Conservation (phyloP, 2,329 filamentous ascomycete genomes). For the Pseudofabraea citricarpa region DNA sequence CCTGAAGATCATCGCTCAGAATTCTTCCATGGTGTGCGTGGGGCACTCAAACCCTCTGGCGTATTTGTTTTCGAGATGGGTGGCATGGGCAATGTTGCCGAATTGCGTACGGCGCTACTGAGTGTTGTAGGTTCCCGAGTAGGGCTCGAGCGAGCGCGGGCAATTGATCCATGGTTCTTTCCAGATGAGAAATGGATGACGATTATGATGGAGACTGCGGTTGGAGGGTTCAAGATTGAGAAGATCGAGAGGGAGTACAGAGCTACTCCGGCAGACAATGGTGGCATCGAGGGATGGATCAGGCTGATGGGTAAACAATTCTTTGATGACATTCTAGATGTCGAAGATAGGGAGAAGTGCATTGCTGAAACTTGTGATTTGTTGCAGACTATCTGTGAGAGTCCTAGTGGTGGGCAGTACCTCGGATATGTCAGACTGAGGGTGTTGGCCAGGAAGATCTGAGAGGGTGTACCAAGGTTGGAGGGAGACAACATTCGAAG, state of each 20-base stretch:
- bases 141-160: conserved; percentile 41
- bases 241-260: conserved; percentile 58
- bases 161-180: conserved; percentile 66
- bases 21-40: conserved; percentile 50
- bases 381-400: conserved; percentile 48
- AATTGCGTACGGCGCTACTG: conserved; percentile 55
- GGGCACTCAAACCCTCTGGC: conserved; percentile 49
- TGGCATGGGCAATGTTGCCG: conserved; percentile 62
- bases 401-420: conserved; percentile 53
- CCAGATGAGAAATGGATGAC: conserved; percentile 57
- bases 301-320: conserved; percentile 57
- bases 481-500: neutral
- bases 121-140: conserved; percentile 46
- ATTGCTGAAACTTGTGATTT: conserved; percentile 50
- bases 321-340: conserved; percentile 46
- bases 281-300: conserved; percentile 63
- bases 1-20: conserved; percentile 31
- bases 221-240: conserved; percentile 34
- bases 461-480: neutral
- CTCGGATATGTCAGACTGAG: conserved; percentile 51
- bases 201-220: conserved; percentile 34
- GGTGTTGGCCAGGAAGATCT: conserved; percentile 38
- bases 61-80: conserved; percentile 67
- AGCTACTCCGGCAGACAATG: conserved; percentile 52
- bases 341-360: conserved; percentile 42